phyloP scores from a whole-genome alignment of 1,284 basidiomycete species.

The Microbotryum violaceum region DNA sequence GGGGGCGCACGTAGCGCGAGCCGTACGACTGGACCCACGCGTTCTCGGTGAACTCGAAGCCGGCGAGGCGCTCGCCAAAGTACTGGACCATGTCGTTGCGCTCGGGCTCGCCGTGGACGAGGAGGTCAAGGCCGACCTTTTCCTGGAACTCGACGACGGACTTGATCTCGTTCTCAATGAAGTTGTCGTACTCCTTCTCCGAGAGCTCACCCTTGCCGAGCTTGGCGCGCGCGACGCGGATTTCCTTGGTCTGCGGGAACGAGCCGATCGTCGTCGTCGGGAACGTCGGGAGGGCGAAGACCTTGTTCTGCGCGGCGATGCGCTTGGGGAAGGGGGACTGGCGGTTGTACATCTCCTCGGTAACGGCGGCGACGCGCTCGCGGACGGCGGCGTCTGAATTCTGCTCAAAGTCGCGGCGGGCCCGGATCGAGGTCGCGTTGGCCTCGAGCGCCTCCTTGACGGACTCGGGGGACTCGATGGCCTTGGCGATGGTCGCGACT shows the following conservation, averaged over 20 bases:
- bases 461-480: constrained; percentile 70
- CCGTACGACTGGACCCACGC: constrained; percentile 99
- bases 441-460: constrained; percentile 59
- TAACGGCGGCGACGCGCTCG: constrained; percentile 89
- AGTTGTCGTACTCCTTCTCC: constrained; percentile 83
- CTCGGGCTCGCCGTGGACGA: constrained; percentile 94
- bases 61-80: constrained; percentile 93
- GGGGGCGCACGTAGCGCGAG: constrained; percentile 95
- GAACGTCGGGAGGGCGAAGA: constrained; percentile 90
- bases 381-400: constrained; percentile 92
- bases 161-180: constrained; percentile 98
- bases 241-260: constrained; percentile 84
- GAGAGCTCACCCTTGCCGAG: constrained; percentile 88
- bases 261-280: constrained; percentile 46
- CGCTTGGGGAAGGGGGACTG: constrained; percentile 83
- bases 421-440: constrained; percentile 86
- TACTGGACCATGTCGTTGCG: constrained; percentile 54
- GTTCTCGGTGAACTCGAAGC: constrained; percentile 97
- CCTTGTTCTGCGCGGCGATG: constrained; percentile 80
- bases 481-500: constrained; percentile 77
- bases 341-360: constrained; percentile 77
- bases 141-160: constrained; percentile 93
- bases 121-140: constrained; percentile 87
- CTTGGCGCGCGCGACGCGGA: constrained; percentile 89
- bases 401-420: constrained; percentile 91